These are phyloP conservation scores for Talaromyces pinophilus DNA, from an alignment of 2,329 filamentous ascomycete genomes.

Conservation along the genomic window DNA sequence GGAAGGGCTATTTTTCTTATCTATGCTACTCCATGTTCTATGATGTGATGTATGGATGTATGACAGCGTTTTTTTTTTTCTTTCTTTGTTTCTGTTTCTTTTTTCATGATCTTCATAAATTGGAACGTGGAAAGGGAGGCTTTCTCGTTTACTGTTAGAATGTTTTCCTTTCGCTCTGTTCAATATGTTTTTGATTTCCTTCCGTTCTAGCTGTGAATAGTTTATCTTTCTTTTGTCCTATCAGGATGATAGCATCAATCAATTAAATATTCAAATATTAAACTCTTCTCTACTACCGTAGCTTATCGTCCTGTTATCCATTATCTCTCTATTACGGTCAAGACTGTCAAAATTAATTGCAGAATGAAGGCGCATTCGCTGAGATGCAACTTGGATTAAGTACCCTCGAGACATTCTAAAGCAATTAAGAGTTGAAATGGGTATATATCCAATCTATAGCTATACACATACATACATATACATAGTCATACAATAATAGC, in stretches of 20 bases:
- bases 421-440: slow-evolving; percentile 14
- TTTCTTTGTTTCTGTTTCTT: slow-evolving; percentile 21
- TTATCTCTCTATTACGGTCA: no score
- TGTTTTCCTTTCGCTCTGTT: slow-evolving; percentile 25
- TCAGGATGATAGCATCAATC: not conserved
- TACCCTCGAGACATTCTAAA: not conserved
- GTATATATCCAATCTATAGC: slow-evolving; percentile 11
- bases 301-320: no score
- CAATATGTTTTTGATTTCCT: slow-evolving; percentile 20
- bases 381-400: not conserved
- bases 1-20: slow-evolving; percentile 12
- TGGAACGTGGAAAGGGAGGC: slow-evolving; percentile 19
- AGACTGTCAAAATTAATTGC: no score
- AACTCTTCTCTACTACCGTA: no score
- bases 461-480: slow-evolving; percentile 5
- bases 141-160: slow-evolving; percentile 28
- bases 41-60: slow-evolving; percentile 21
- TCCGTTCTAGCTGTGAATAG: slow-evolving; percentile 22
- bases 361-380: not conserved
- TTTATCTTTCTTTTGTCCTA: slow-evolving; percentile 8
- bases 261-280: not conserved
- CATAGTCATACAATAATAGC: slow-evolving; percentile 11
- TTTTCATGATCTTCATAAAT: slow-evolving; percentile 17
- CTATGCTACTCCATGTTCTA: slow-evolving; percentile 18
- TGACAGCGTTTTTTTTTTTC: slow-evolving; percentile 23